Conservation (phyloP, 176 grass and related monocot genomes). For the Oryza coarctata region DNA sequence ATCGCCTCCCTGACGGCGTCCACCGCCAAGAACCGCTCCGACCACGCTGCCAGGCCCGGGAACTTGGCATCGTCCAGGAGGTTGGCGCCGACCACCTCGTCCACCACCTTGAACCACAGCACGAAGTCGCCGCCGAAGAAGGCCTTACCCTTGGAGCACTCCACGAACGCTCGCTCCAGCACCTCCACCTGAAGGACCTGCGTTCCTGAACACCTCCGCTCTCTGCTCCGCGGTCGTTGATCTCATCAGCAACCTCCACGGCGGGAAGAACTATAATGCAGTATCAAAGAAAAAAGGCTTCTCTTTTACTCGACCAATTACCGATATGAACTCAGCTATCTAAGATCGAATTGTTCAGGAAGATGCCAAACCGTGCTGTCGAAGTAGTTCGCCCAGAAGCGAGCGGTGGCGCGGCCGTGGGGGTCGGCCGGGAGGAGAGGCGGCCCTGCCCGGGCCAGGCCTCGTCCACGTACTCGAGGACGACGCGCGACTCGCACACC, state of each 20-base stretch:
- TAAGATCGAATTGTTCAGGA: background rate
- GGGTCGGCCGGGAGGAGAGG: slow-evolving; percentile 33
- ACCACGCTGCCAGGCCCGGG: slow-evolving; percentile 37
- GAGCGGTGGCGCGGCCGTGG: slow-evolving; percentile 24
- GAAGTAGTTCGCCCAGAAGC: slow-evolving; percentile 48
- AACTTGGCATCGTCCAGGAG: slow-evolving; percentile 37
- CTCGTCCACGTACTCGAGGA: slow-evolving; percentile 48
- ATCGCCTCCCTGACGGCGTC: slow-evolving; percentile 20
- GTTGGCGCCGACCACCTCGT: slow-evolving; percentile 17
- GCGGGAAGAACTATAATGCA: slow-evolving; percentile 27
- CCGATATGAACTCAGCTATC: background rate
- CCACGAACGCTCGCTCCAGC: slow-evolving; percentile 21
- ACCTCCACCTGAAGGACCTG: background rate
- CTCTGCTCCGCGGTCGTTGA: slow-evolving; percentile 40
- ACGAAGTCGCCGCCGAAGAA: slow-evolving; percentile 49
- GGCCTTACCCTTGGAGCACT: slow-evolving; percentile 26
- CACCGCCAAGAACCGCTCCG: slow-evolving; percentile 26
- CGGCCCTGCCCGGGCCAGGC: background rate
- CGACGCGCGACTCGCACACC: slow-evolving; percentile 46
- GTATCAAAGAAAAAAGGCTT: background rate
- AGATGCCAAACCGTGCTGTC: slow-evolving; percentile 4
- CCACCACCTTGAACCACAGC: slow-evolving; percentile 21
- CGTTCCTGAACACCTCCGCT: slow-evolving; percentile 28
- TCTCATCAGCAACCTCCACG: slow-evolving; percentile 18
- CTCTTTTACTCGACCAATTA: background rate